phyloP scores from a whole-genome alignment of 345 rosid species.

The Pseudoturritis turrita region DNA sequence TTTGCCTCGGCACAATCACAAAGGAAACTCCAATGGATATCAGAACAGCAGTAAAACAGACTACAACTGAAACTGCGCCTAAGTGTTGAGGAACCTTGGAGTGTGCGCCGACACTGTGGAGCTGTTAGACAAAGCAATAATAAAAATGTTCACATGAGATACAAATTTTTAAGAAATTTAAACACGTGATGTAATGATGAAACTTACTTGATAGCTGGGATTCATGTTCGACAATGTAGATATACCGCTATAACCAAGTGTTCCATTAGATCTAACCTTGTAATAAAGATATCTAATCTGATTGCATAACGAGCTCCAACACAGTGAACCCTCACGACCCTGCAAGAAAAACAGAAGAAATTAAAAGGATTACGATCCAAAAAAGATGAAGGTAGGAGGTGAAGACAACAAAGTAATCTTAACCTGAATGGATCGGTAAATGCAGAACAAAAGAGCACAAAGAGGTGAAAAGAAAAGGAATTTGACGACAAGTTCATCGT shows the following conservation, averaged over 20 bases:
- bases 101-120: conserved; percentile 38
- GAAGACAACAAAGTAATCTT: not conserved
- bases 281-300: conserved; percentile 59
- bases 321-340: conserved; percentile 46
- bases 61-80: conserved; percentile 58
- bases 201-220: conserved; percentile 51
- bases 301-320: conserved; percentile 53
- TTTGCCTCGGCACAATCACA: conserved; percentile 76
- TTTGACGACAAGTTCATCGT: conserved; percentile 57
- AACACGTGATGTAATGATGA: not conserved
- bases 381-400: not conserved
- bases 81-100: conserved; percentile 67
- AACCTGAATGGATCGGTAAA: conserved; percentile 28
- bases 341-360: conserved; percentile 26
- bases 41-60: conserved; percentile 47
- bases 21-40: conserved; percentile 59
- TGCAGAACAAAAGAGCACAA: conserved; percentile 43
- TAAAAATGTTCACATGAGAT: not conserved
- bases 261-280: conserved; percentile 49
- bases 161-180: not conserved
- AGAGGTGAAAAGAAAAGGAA: conserved; percentile 71
- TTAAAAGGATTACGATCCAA: not conserved
- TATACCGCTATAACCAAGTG: conserved; percentile 49
- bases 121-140: conserved; percentile 31
- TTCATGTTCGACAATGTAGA: conserved; percentile 44